These are phyloP conservation scores for Tetradesmus lagerheimii DNA, from an alignment of 139 green algal species.

Conservation along the genomic window DNA sequence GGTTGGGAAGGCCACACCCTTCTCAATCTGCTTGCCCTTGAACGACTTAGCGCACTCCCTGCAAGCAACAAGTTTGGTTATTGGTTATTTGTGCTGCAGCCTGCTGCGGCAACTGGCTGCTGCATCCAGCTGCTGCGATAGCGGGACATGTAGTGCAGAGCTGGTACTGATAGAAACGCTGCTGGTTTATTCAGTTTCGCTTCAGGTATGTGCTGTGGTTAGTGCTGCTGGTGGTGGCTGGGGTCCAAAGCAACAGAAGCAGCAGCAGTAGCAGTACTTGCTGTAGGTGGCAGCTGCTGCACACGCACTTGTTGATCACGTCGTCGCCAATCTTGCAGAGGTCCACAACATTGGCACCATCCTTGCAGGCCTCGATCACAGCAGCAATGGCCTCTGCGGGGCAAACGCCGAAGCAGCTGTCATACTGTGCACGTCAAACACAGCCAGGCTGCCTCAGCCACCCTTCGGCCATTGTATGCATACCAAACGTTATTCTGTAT, in stretches of 20 bases:
- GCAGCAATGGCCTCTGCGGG: conserved; percentile 86
- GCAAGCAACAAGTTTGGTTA: conserved; percentile 20
- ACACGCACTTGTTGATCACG: conserved; percentile 85
- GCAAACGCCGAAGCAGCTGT: conserved; percentile 3
- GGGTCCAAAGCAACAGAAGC: neutral
- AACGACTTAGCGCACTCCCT: conserved; percentile 89
- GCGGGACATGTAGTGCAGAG: neutral
- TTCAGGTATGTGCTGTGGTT: too few species aligned
- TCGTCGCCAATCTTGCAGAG: conserved; percentile 89
- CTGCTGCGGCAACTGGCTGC: neutral
- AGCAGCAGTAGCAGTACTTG: neutral
- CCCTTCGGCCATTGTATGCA: neutral
- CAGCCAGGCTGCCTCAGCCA: neutral
- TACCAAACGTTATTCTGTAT: neutral
- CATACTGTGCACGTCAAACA: conserved; percentile 23
- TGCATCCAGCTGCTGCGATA: neutral
- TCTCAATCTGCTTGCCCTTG: conserved; percentile 97
- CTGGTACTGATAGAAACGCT: too few species aligned
- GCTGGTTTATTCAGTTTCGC: too few species aligned
- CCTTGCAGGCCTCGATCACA: conserved; percentile 80
- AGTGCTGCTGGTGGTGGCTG: neutral
- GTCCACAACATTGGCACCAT: conserved; percentile 94
- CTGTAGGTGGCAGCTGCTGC: neutral
- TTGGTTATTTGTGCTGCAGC: neutral
- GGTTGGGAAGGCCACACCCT: conserved; percentile 97